These are phyloP conservation scores for Physcia stellaris DNA, from an alignment of 495 filamentous ascomycete genomes.

Conservation along the genomic window DNA sequence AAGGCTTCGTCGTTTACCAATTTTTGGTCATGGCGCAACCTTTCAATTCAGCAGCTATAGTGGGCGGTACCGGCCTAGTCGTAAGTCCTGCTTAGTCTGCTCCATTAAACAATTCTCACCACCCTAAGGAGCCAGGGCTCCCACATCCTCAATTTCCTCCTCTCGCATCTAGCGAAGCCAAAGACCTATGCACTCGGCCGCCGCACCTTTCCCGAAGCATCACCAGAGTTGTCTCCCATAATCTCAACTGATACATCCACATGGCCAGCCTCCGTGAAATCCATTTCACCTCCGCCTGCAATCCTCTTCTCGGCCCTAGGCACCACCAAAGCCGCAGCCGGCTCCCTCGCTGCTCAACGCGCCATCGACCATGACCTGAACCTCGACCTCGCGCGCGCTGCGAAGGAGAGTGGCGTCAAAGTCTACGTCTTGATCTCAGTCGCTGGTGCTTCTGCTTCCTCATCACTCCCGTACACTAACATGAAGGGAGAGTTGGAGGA, in stretches of 20 bases:
- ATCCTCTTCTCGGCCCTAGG: conserved; percentile 36
- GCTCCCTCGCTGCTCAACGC: conserved; percentile 32
- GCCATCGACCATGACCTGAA: conserved; percentile 37
- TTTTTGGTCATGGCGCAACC: not conserved
- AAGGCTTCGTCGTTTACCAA: not conserved
- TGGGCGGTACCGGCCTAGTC: not conserved
- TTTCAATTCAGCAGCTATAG: conserved; percentile 1
- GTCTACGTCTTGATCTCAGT: too few relatives aligned
- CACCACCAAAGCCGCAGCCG: conserved; percentile 30
- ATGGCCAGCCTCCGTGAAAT: conserved; percentile 22
- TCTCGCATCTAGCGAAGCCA: conserved; percentile 16
- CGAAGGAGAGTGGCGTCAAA: conserved; percentile 34
- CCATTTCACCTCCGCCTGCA: conserved; percentile 23
- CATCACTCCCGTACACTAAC: conserved; percentile 24
- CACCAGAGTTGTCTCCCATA: conserved; percentile 30
- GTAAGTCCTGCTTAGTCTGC: not conserved
- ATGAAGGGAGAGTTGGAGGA: conserved; percentile 31
- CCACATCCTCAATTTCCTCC: conserved; percentile 41
- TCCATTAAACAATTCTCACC: not conserved
- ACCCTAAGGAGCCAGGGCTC: conserved; percentile 21
- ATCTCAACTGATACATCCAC: conserved; percentile 29
- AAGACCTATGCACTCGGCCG: conserved; percentile 23
- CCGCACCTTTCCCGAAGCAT: conserved; percentile 46
- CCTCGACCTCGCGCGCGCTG: conserved; percentile 32
- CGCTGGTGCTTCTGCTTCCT: too few relatives aligned